These are phyloP conservation scores for Mrakia hoshinonis DNA, from an alignment of 768 basidiomycete species.

Conservation along the genomic window DNA sequence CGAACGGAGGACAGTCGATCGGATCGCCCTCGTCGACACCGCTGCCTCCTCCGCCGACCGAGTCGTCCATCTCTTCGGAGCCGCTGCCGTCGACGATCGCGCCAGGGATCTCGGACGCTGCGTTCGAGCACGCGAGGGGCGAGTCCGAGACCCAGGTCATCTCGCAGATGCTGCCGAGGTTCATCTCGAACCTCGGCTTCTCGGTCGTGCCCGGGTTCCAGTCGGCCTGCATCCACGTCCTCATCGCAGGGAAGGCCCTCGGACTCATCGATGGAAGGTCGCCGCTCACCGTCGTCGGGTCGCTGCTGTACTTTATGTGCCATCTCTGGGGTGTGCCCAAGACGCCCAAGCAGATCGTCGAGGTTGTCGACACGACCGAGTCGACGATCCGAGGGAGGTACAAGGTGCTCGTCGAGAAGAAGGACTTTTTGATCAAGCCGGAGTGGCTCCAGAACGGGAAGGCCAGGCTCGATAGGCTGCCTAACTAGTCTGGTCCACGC, in stretches of 20 bases:
- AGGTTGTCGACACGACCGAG: slow-evolving; percentile 88
- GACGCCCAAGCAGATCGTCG: slow-evolving; percentile 73
- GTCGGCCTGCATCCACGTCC: slow-evolving; percentile 72
- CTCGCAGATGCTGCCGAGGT: slow-evolving; percentile 29
- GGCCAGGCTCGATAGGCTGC: slow-evolving; percentile 33
- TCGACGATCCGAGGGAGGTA: slow-evolving; percentile 82
- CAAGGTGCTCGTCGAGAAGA: slow-evolving; percentile 62
- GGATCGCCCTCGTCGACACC: slow-evolving; percentile 32
- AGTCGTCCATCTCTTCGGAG: slow-evolving; percentile 6
- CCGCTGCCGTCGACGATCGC: slow-evolving; percentile 6
- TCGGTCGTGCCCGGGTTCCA: slow-evolving; percentile 54
- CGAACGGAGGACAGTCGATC: slow-evolving; percentile 35
- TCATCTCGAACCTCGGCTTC: slow-evolving; percentile 31
- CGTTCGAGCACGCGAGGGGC: slow-evolving; percentile 13
- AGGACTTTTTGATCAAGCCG: slow-evolving; percentile 69
- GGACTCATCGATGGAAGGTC: slow-evolving; percentile 88
- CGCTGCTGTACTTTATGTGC: slow-evolving; percentile 88
- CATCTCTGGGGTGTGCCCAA: slow-evolving; percentile 66
- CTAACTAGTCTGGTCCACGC: slow-evolving; percentile 7
- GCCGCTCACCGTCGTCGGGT: slow-evolving; percentile 97
- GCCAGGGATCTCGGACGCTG: slow-evolving; percentile 20
- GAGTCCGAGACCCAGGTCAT: slow-evolving; percentile 26
- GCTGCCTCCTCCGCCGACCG: slow-evolving; percentile 44
- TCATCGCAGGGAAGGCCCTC: slow-evolving; percentile 65
- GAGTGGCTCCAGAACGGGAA: slow-evolving; percentile 69